Evolutionary conservation across 148 eudicot genomes (phyloP), one percentile per base, ranked within the genome.

Genomic region (Polygonum aviculare): DNA sequence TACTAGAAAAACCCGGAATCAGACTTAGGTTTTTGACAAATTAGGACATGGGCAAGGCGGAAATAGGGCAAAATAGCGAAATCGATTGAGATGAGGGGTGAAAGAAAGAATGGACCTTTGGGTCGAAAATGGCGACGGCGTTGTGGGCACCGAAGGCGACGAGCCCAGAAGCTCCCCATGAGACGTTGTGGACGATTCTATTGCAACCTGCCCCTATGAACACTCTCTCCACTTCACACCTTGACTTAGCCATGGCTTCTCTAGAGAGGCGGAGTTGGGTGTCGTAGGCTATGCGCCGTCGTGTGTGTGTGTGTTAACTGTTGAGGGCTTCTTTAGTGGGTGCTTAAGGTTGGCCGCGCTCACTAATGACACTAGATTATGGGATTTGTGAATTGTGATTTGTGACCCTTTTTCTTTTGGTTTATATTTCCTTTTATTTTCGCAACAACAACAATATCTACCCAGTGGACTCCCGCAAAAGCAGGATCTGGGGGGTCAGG

Each of bases 121-220:
- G 97, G 77, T 86, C 88, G 80, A 90, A 94, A 73, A 94, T 90
- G 79, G 98, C 88, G 77, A 94, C 90, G 5, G 98, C 97, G 80
- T 92, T 94, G 47, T 91, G 90, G 18, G 96, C 87, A 74, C 96
- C 98, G 59, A 94, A 94, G 63, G 97, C 82, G 67, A 94, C 83
- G 60, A 92, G 83, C 77, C 82, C 82, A 78, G 85, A 89, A 10
- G 98, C 92, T 2, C 92, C 97, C 98, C 98, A 94, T 3, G 97
- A 92, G 50, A 92, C 97, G 76, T 94, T 94, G 86, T 89, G 88
- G 31, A 94, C 98, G 70, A 94, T 79, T 80, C 97, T 84, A 78
- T 94, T 94, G 83, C 98, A 94, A 2, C 97, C 98, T 78, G 93
- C 96, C 81, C 93, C 97, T 75, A 92, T 88, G 78, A 92, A 92